A percentile compares a stretch with the other conserved stretches of the same genome.
phyloP scores from a whole-genome alignment of 129 eudicot genomes.

The Smallanthus sonchifolius region DNA sequence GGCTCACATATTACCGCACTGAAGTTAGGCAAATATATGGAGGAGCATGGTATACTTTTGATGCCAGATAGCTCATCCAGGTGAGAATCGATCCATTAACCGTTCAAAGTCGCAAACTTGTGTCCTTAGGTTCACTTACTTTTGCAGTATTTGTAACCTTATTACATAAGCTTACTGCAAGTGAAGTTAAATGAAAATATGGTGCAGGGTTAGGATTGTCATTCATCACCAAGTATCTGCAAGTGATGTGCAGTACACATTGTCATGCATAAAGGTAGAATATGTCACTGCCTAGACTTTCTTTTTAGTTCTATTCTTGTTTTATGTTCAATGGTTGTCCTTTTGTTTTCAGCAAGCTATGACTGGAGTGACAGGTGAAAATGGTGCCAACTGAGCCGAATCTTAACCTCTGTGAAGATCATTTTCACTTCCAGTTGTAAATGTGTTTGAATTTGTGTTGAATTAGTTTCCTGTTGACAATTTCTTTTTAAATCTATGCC shows the following conservation, averaged over 20 bases:
- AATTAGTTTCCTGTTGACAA: background rate
- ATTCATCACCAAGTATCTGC: constrained; percentile 90
- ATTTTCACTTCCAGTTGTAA: constrained; percentile 22
- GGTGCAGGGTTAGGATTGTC: constrained; percentile 65
- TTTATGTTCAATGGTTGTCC: background rate
- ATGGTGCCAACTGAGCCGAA: constrained; percentile 32
- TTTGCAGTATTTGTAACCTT: background rate
- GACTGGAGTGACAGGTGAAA: constrained; percentile 38
- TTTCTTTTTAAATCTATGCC: background rate
- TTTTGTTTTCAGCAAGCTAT: constrained; percentile 48
- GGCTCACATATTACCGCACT: constrained; percentile 41
- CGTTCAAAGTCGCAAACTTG: background rate
- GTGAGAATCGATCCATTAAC: constrained; percentile 24
- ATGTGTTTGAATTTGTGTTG: constrained; percentile 16
- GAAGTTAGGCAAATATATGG: constrained; percentile 57
- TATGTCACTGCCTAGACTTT: background rate
- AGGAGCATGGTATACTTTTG: constrained; percentile 65
- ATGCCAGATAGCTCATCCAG: constrained; percentile 70
- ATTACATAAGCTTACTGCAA: background rate
- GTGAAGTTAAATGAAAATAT: background rate
- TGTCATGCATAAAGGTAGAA: constrained; percentile 79
- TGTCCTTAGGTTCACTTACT: background rate
- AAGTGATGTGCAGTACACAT: constrained; percentile 66
- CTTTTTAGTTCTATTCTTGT: background rate
- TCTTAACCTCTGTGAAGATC: background rate